Conservation (phyloP, 768 basidiomycete species). For the Amanita molliuscula region DNA sequence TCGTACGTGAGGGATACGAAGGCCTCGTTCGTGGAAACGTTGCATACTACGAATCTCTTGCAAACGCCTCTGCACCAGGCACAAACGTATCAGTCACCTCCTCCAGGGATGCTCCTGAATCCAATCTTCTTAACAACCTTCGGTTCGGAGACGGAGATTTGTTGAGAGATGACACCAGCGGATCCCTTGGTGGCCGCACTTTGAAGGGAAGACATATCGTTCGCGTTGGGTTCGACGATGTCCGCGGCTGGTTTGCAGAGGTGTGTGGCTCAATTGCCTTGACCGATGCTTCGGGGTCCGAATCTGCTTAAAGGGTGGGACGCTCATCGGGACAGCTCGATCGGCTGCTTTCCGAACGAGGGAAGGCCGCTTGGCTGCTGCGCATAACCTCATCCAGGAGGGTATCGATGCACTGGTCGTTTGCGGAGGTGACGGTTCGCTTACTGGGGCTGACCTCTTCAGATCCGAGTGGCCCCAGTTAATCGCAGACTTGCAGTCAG, state of each 20-base stretch:
- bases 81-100: not conserved
- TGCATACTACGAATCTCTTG: conserved; percentile 15
- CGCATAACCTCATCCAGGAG: conserved; percentile 86
- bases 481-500: conserved; percentile 51
- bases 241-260: conserved; percentile 89
- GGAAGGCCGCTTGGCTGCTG: conserved; percentile 85
- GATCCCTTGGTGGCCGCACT: conserved; percentile 54
- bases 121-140: conserved; percentile 37
- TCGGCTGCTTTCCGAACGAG: conserved; percentile 73
- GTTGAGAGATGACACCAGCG: conserved; percentile 73
- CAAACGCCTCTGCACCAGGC: not conserved
- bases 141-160: conserved; percentile 77
- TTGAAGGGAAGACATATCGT: conserved; percentile 92
- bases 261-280: conserved; percentile 26
- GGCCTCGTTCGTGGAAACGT: conserved; percentile 92
- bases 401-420: conserved; percentile 97
- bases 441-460: conserved; percentile 94
- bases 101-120: conserved; percentile 6
- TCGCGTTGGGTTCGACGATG: conserved; percentile 96
- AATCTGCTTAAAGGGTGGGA: conserved; percentile 59
- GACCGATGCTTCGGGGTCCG: not conserved
- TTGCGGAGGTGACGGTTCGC: conserved; percentile 93
- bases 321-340: conserved; percentile 89
- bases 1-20: conserved; percentile 97
- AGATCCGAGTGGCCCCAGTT: conserved; percentile 91